Conservation (phyloP, 169 alveolate species). For the Cryptosporidium viatorum region DNA sequence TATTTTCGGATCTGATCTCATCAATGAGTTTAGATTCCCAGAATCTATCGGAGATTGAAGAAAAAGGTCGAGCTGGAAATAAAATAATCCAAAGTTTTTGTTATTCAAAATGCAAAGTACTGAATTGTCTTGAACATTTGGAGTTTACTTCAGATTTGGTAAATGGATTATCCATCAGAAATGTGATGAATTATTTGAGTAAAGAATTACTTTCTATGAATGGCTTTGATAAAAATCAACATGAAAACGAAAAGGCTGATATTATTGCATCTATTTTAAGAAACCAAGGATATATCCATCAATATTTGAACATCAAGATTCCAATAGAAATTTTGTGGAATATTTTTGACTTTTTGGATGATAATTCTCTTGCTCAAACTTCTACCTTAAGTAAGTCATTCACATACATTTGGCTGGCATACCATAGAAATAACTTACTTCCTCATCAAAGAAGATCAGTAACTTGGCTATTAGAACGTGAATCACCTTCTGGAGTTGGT, state of each 20-base stretch:
- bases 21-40: background rate
- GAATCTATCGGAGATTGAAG: background rate
- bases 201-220: background rate
- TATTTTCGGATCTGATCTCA: background rate
- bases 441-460: conserved; percentile 73
- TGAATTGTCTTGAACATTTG: conserved; percentile 41
- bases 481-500: background rate
- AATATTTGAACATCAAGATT: background rate
- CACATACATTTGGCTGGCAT: conserved; percentile 16
- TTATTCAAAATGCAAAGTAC: conserved; percentile 11
- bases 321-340: conserved; percentile 44
- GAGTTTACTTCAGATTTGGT: background rate
- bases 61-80: background rate
- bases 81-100: background rate
- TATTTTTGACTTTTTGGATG: conserved; percentile 37
- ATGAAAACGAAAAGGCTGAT: background rate
- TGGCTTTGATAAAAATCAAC: background rate
- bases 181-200: conserved; percentile 14
- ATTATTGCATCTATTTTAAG: background rate
- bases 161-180: background rate
- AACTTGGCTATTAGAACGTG: conserved; percentile 40
- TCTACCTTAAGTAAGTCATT: background rate
- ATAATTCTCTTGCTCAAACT: background rate
- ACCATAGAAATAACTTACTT: conserved; percentile 27
- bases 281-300: background rate